phyloP scores from a whole-genome alignment of 495 filamentous ascomycete genomes.

The Penicillium macrosclerotiorum region DNA sequence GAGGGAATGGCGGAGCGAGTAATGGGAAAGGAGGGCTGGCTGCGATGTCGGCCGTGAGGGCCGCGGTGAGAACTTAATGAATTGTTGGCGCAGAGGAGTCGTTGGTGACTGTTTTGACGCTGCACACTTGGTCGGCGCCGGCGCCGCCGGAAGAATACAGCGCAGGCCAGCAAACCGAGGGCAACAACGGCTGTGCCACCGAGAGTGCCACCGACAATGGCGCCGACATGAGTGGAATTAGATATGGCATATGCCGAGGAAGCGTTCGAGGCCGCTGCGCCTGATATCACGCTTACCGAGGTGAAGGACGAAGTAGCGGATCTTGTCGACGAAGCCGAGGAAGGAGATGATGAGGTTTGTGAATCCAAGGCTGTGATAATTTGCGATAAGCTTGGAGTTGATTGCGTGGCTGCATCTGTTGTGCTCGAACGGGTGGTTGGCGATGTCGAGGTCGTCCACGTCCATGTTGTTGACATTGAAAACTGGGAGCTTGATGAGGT shows the following conservation, averaged over 20 bases:
- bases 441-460: neutral
- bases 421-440: neutral
- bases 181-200: conserved; percentile 26
- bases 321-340: neutral
- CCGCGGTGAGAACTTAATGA: conserved; percentile 9
- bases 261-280: neutral
- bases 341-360: neutral
- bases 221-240: conserved; percentile 7
- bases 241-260: neutral
- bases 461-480: neutral
- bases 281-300: neutral
- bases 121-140: conserved; percentile 7
- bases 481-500: neutral
- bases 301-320: neutral
- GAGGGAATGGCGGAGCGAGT: neutral
- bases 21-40: conserved; percentile 3
- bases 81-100: conserved; percentile 12
- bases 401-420: neutral
- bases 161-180: conserved; percentile 18
- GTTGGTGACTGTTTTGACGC: conserved; percentile 9
- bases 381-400: neutral
- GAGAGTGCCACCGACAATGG: conserved; percentile 28
- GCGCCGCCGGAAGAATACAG: conserved; percentile 21
- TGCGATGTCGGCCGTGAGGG: conserved; percentile 1
- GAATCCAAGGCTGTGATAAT: neutral